These are phyloP conservation scores for Vanderwaltozyma polyspora DNA, from an alignment of 805 yeast species.

Conservation along the genomic window DNA sequence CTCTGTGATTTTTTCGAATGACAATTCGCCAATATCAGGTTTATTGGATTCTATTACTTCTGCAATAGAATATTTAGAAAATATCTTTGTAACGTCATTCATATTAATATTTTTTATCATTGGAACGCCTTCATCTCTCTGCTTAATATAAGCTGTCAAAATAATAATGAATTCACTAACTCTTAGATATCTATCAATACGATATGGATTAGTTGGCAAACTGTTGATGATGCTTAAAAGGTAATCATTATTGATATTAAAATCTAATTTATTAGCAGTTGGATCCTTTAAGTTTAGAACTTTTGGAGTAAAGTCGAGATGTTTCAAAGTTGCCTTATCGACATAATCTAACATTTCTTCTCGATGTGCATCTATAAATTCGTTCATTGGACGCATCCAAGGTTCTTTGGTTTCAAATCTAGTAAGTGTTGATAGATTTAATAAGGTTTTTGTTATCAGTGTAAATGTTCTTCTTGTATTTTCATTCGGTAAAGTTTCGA, in stretches of 20 bases:
- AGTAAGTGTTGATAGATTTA: constrained; percentile 70
- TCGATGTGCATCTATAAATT: constrained; percentile 47
- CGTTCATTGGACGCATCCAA: constrained; percentile 59
- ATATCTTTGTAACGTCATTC: neutral
- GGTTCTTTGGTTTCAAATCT: constrained; percentile 77
- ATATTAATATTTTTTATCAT: neutral
- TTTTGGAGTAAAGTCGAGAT: constrained; percentile 53
- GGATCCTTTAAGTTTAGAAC: constrained; percentile 41
- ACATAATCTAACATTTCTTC: constrained; percentile 56
- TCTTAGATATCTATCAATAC: constrained; percentile 54
- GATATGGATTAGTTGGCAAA: constrained; percentile 55
- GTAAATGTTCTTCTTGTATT: constrained; percentile 68
- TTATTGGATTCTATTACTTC: neutral
- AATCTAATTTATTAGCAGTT: neutral
- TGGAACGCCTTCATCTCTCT: constrained; percentile 9
- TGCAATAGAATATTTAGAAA: neutral
- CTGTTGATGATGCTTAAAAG: constrained; percentile 33
- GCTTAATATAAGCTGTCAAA: constrained; percentile 7
- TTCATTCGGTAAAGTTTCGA: constrained; percentile 60
- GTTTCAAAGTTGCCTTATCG: constrained; percentile 59
- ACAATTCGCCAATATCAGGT: constrained; percentile 21
- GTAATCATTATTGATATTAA: constrained; percentile 35
- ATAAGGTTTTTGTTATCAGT: constrained; percentile 63
- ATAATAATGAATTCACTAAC: constrained; percentile 44
- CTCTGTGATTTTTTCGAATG: constrained; percentile 24